phyloP scores from a whole-genome alignment of 306 rosid genomes.

The Malus domestica region ASM211411v1 NC_041802.1:30309501-30310000 shows the following conservation, averaged over 20 bases:
- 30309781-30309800: fast-evolving
- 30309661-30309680: too few species aligned
- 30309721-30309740: too few species aligned
- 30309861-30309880: not conserved
- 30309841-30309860: not conserved
- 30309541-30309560: not conserved
- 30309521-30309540: not conserved
- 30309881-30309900: not conserved
- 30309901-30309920: not conserved
- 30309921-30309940: not conserved
- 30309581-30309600: not conserved
- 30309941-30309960: not conserved
- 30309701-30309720: too few species aligned
- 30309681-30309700: too few species aligned
- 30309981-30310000: not conserved
- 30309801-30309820: too few species aligned
- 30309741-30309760: not conserved
- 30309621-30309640: not conserved
- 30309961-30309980: not conserved
- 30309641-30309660: not conserved
- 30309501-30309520: not conserved
- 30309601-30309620: not conserved
- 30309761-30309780: not conserved
- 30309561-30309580: not conserved
- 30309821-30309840: too few species aligned